phyloP scores from a whole-genome alignment of 805 yeast genomes.

The Saccharomycopsis capsularis region DNA sequence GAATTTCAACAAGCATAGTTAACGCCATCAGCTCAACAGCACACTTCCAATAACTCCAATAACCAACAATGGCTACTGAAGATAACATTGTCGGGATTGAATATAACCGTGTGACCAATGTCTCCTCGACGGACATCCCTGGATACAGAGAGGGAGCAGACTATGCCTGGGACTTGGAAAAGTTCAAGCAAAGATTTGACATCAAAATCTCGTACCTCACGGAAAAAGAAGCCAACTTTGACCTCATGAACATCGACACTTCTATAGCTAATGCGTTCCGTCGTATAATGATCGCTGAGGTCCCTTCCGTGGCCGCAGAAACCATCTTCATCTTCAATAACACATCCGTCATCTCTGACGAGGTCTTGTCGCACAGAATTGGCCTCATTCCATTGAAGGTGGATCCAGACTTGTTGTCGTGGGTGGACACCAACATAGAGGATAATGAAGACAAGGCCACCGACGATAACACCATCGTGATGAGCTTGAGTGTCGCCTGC shows the following conservation, averaged over 20 bases:
- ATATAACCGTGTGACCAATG: slow-evolving; percentile 85
- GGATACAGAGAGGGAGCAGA: slow-evolving; percentile 66
- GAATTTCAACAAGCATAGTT: too few relatives aligned
- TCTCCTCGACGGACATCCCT: slow-evolving; percentile 86
- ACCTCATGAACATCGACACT: slow-evolving; percentile 78
- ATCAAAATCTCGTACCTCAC: slow-evolving; percentile 59
- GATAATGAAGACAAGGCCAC: slow-evolving; percentile 62
- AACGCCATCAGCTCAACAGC: too few relatives aligned
- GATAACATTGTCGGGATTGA: slow-evolving; percentile 70
- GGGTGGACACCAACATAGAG: slow-evolving; percentile 66
- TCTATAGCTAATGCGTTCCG: slow-evolving; percentile 95
- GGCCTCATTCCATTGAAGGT: slow-evolving; percentile 87
- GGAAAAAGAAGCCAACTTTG: slow-evolving; percentile 77
- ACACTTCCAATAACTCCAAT: too few relatives aligned
- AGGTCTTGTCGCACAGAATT: slow-evolving; percentile 90
- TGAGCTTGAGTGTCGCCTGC: slow-evolving; percentile 75
- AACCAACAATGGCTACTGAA: not conserved
- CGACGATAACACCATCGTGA: slow-evolving; percentile 83
- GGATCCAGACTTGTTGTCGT: slow-evolving; percentile 80
- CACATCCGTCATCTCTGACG: slow-evolving; percentile 96
- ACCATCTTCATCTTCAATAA: slow-evolving; percentile 85
- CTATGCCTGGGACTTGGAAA: slow-evolving; percentile 76
- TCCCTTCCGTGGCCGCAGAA: slow-evolving; percentile 94
- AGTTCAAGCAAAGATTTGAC: slow-evolving; percentile 60
- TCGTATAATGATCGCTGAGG: slow-evolving; percentile 94